Base-by-base conservation (phyloP, 345 rosid species). In the Citropsis articulata region DNA sequence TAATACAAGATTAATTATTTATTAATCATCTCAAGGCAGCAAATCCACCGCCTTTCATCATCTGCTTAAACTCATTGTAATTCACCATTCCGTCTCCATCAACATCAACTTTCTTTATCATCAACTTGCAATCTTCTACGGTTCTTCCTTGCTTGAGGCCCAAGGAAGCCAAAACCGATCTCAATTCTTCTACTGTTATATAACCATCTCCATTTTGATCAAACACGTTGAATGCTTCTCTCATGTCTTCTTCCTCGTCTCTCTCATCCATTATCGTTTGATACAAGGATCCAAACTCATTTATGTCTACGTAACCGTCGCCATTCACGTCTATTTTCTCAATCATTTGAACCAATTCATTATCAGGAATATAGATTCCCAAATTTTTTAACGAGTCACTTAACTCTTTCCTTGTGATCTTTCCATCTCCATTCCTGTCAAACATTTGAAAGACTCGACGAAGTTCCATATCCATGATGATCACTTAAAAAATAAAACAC, bases 11-110 rank as follows among this genome's bases (percentile, higher is more conserved):
- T 27, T 28, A 28, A 27, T 62, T 53, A 62, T 62, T 27, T 24
- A 27, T 62, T 13, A 62, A 62, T 61, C 88, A 91, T 53, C 79
- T 88, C 71, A 95, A 77, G 24, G 97, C 97, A 57, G 98, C 95
- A 74, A 96, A 92, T 7, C 98, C 98, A 21, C 91, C 96, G 45
- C 91, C 95, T 81, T 91, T 90, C 94, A 92, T 96, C 98, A 94
- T 96, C 78, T 91, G 97, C 79, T 89, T 89, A 79, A 96, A 96
- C 90, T 96, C 99, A 36, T 83, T 87, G 76, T 80, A 92, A 78
- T 92, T 82, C 13, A 96, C 91, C 98, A 84, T 94, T 7, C 98
- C 99, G 81, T 94, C 99, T 60, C 99, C 99, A 80, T 96, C 99
- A 27, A 84, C 97, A 31, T 94, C 98, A 30, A 94, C 98, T 85